phyloP scores from a whole-genome alignment of 2,329 filamentous ascomycete genomes.

The Verticillium nubilum region DNA sequence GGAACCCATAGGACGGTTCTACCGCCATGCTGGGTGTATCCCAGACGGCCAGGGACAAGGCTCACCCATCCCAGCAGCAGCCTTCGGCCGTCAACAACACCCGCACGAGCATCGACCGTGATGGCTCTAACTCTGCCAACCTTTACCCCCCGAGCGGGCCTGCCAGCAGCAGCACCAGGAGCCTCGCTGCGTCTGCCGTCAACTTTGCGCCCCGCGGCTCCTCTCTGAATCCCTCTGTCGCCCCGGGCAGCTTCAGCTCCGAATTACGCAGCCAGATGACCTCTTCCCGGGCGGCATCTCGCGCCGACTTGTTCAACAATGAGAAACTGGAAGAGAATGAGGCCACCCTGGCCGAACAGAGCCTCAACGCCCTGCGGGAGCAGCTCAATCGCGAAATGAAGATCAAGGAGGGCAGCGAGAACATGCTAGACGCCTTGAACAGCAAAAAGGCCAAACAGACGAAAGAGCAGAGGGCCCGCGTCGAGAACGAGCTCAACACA shows the following conservation, averaged over 20 bases:
- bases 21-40: conserved; percentile 47
- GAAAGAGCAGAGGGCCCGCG: conserved; percentile 72
- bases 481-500: conserved; percentile 84
- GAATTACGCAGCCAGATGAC: conserved; percentile 73
- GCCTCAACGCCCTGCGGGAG: conserved; percentile 71
- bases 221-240: conserved; percentile 65
- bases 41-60: conserved; percentile 49
- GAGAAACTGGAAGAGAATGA: conserved; percentile 62
- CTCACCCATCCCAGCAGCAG: conserved; percentile 36
- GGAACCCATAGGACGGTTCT: conserved; percentile 13
- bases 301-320: conserved; percentile 44
- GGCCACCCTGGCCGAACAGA: conserved; percentile 58
- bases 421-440: conserved; percentile 91
- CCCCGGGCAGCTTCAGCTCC: conserved; percentile 82
- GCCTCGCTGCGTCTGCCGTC: conserved; percentile 46
- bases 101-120: conserved; percentile 50
- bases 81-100: conserved; percentile 29
- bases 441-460: conserved; percentile 93
- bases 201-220: conserved; percentile 62
- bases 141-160: conserved; percentile 39
- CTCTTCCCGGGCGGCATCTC: conserved; percentile 57
- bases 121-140: conserved; percentile 30
- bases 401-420: conserved; percentile 96
- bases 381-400: conserved; percentile 92
- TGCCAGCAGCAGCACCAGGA: conserved; percentile 25